These are phyloP conservation scores for Endoconidiophora polonica DNA, from an alignment of 2,329 filamentous ascomycete species.

Conservation along the genomic window DNA sequence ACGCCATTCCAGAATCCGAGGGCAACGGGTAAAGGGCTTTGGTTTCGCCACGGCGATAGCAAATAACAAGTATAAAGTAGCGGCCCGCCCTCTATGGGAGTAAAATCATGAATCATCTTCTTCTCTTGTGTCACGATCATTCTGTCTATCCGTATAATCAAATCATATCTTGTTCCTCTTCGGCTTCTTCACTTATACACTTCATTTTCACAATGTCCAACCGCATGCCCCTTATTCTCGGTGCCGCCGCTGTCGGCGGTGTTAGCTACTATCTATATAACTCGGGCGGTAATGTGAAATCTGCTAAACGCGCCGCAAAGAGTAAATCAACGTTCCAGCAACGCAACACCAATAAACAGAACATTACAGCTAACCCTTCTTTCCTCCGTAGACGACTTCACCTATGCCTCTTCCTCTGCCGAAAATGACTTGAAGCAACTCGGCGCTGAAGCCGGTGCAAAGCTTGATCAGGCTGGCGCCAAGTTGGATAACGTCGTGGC, in stretches of 20 bases:
- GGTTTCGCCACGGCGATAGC: too few relatives aligned
- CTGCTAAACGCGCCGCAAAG: constrained; percentile 47
- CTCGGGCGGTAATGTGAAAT: constrained; percentile 64
- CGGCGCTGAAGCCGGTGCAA: constrained; percentile 36
- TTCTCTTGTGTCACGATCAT: too few relatives aligned
- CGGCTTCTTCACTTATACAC: not conserved
- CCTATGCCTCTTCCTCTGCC: constrained; percentile 47
- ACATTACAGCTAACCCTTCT: not conserved
- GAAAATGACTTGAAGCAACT: constrained; percentile 43
- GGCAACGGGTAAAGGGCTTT: too few relatives aligned
- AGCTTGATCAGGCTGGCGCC: constrained; percentile 49
- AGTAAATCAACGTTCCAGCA: constrained; percentile 30
- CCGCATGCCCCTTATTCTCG: constrained; percentile 33
- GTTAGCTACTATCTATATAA: constrained; percentile 83
- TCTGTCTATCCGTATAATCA: not conserved
- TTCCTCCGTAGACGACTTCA: constrained; percentile 49
- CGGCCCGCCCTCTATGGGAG: not conserved
- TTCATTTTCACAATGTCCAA: constrained; percentile 25
- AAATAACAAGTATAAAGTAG: not conserved
- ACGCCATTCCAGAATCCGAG: too few relatives aligned
- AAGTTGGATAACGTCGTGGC: constrained; percentile 20
- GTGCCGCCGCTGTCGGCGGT: constrained; percentile 47
- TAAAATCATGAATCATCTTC: too few relatives aligned
- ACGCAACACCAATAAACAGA: not conserved
- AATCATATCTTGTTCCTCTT: not conserved